phyloP scores from a whole-genome alignment of 2,329 filamentous ascomycete genomes.

The Mycosphaerella sp. region DNA sequence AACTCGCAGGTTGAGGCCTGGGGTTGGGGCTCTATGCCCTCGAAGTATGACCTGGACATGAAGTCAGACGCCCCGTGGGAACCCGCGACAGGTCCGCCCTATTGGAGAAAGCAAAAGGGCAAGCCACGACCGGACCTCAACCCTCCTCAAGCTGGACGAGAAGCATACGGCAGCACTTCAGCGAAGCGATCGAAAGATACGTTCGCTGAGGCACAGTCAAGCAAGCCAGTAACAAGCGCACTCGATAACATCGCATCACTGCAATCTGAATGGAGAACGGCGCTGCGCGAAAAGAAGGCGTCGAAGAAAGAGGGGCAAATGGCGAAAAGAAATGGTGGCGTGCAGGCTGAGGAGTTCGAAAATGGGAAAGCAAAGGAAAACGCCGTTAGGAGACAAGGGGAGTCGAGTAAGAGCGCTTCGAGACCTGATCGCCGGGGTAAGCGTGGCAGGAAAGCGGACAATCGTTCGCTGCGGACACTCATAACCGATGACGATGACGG shows the following conservation, averaged over 20 bases:
- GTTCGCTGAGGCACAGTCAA: conserved; percentile 13
- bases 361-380: conserved; percentile 8
- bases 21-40: conserved; percentile 22
- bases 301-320: conserved; percentile 2
- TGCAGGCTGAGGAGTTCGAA: background rate
- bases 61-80: conserved; percentile 19
- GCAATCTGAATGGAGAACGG: conserved; percentile 24
- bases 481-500: conserved; percentile 44
- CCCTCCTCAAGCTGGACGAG: conserved; percentile 12
- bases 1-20: background rate
- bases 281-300: conserved; percentile 25
- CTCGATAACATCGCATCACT: conserved; percentile 21
- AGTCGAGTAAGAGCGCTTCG: conserved; percentile 8
- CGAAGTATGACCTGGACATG: conserved; percentile 15
- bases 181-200: conserved; percentile 17
- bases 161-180: conserved; percentile 14
- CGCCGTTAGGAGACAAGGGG: background rate
- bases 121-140: conserved; percentile 23
- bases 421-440: conserved; percentile 26
- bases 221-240: conserved; percentile 4
- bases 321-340: background rate
- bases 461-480: conserved; percentile 25
- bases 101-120: conserved; percentile 25
- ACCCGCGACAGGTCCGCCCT: conserved; percentile 24
- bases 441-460: conserved; percentile 31